Conservation (phyloP, 306 rosid species). For the Pyrus communis region DNA sequence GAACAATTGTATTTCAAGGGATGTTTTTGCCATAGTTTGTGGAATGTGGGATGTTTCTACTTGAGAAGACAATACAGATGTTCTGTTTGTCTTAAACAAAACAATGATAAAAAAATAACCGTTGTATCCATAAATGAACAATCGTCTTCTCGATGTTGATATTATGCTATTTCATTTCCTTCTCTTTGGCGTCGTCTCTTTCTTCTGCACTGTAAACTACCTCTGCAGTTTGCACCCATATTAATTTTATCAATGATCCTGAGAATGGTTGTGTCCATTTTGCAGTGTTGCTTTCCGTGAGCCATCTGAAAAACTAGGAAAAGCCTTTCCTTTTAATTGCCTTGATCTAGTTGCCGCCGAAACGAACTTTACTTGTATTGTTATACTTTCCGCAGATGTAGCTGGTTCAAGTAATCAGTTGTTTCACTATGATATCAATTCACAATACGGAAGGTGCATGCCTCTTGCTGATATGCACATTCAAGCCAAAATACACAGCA, state of each 20-base stretch:
- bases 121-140: too few relatives aligned
- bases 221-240: neutral
- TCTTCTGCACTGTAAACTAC: neutral
- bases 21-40: too few relatives aligned
- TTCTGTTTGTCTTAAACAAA: neutral
- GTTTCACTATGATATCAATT: constrained; percentile 61
- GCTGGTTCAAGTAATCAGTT: constrained; percentile 14
- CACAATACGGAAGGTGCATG: constrained; percentile 78
- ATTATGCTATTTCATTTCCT: neutral
- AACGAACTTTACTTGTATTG: neutral
- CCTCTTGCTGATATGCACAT: constrained; percentile 75
- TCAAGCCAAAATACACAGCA: constrained; percentile 81
- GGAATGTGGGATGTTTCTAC: too few relatives aligned
- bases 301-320: too few relatives aligned
- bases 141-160: too few relatives aligned
- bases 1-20: too few relatives aligned
- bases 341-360: neutral
- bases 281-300: too few relatives aligned
- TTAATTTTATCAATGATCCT: too few relatives aligned
- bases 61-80: too few relatives aligned
- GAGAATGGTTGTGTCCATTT: too few relatives aligned
- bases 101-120: too few relatives aligned
- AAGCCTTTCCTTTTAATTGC: neutral
- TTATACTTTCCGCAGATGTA: constrained; percentile 15
- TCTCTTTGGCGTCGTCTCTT: neutral